A percentile compares a stretch with the other conserved stretches of the same genome.
Evolutionary conservation across 2,329 filamentous ascomycete genomes (phyloP).

Genomic region (Talaromyces albobiverticillius): DNA sequence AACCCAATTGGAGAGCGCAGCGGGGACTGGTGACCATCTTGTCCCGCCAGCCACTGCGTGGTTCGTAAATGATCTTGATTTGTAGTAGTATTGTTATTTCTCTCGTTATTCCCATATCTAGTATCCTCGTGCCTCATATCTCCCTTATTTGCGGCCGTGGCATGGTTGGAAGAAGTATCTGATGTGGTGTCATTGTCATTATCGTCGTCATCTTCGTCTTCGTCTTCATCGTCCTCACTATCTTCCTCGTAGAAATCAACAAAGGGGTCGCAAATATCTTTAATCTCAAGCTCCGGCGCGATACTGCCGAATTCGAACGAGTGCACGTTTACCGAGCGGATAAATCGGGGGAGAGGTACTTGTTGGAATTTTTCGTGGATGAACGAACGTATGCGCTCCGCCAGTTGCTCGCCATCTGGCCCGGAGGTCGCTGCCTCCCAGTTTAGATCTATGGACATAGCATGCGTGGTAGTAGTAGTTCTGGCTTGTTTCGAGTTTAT

Average conservation of each 20-base stretch:
- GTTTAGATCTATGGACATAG: conserved; percentile 96
- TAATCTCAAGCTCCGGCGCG: conserved; percentile 81
- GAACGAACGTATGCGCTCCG: conserved; percentile 84
- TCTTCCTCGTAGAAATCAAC: conserved; percentile 92
- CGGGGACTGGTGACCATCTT: conserved; percentile 28
- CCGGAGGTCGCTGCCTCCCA: conserved; percentile 92
- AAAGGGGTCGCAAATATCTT: conserved; percentile 93
- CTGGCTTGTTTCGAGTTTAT: background rate
- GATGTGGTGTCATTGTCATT: conserved; percentile 44
- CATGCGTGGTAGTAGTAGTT: conserved; percentile 23
- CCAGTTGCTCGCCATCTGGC: conserved; percentile 78
- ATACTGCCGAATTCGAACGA: conserved; percentile 88
- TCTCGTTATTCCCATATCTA: conserved; percentile 3
- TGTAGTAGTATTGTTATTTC: conserved; percentile 16
- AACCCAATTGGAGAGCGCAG: conserved; percentile 35
- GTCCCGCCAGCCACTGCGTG: conserved; percentile 23
- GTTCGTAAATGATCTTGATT: conserved; percentile 30
- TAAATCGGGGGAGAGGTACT: conserved; percentile 87
- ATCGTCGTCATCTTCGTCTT: background rate
- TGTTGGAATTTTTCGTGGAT: conserved; percentile 95
- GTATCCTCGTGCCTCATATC: background rate
- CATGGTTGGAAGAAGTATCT: conserved; percentile 30
- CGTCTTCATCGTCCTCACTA: conserved; percentile 37
- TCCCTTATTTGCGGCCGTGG: conserved; percentile 20
- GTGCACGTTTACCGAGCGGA: conserved; percentile 92